Evolutionary conservation across 208 protist species (phyloP).

Genomic region (Endotrypanum monterogeii): DNA sequence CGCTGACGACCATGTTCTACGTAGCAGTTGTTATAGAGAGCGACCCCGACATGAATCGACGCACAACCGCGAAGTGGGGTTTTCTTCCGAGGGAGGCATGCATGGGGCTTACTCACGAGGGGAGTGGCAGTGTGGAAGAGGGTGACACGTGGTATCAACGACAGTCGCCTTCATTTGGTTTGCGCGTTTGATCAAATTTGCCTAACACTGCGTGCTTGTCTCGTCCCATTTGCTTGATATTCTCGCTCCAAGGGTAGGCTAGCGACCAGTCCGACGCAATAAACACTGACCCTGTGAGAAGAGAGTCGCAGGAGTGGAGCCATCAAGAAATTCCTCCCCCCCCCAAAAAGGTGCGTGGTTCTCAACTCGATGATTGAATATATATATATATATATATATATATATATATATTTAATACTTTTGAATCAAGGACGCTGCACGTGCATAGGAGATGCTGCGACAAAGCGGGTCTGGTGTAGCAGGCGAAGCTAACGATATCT

Average conservation of each 20-base stretch:
- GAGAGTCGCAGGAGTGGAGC: slow-evolving; percentile 88
- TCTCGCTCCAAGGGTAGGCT: not conserved
- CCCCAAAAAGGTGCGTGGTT: slow-evolving; percentile 69
- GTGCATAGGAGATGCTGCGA: slow-evolving; percentile 90
- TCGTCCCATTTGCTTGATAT: not conserved
- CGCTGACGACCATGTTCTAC: not conserved
- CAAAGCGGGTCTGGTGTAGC: slow-evolving; percentile 88
- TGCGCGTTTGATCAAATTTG: not conserved
- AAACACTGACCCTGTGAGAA: slow-evolving; percentile 65
- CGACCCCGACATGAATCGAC: not conserved
- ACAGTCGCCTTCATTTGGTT: not conserved
- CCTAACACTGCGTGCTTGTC: not conserved
- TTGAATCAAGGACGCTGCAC: slow-evolving; percentile 94
- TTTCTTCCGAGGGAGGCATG: not conserved
- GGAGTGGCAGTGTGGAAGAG: not conserved
- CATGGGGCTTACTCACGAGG: not conserved
- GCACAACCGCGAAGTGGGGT: not conserved
- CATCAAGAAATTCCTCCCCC: slow-evolving; percentile 44
- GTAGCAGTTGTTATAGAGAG: not conserved
- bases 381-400: no score
- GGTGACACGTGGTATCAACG: not conserved
- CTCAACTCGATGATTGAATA: slow-evolving; percentile 93
- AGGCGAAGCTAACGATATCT: slow-evolving; percentile 96
- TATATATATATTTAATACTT: slow-evolving; percentile 86
- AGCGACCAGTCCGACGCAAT: slow-evolving; percentile 5